Evolutionary conservation across 768 basidiomycete genomes (phyloP).

Genomic region (Strobilomyces confusus): DNA sequence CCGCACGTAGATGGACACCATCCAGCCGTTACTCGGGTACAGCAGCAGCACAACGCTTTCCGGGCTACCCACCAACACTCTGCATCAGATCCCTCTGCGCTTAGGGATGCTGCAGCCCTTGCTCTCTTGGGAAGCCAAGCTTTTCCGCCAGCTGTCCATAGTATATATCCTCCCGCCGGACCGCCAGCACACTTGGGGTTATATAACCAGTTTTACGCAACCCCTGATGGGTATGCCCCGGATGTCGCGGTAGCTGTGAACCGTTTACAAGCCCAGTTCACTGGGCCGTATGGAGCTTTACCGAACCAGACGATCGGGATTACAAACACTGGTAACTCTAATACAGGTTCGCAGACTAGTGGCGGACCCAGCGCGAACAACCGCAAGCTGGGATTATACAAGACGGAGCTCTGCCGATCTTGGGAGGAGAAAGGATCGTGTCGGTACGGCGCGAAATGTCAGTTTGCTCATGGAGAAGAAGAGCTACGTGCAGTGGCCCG

Average conservation of each 20-base stretch:
- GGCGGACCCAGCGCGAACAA: slow-evolving; percentile 87
- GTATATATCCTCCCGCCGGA: slow-evolving; percentile 48
- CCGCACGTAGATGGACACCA: slow-evolving; percentile 48
- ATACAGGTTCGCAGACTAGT: slow-evolving; percentile 30
- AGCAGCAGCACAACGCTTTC: slow-evolving; percentile 75
- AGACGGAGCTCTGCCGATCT: slow-evolving; percentile 85
- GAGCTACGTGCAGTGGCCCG: slow-evolving; percentile 80
- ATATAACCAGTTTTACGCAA: slow-evolving; percentile 69
- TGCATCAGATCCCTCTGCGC: slow-evolving; percentile 73
- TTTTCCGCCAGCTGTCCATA: slow-evolving; percentile 44
- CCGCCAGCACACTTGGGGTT: slow-evolving; percentile 51
- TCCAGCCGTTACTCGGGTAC: slow-evolving; percentile 68
- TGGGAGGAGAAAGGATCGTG: slow-evolving; percentile 91
- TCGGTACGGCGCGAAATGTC: slow-evolving; percentile 84
- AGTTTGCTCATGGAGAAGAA: slow-evolving; percentile 90
- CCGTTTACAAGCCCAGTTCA: slow-evolving; percentile 53
- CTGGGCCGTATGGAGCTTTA: slow-evolving; percentile 51
- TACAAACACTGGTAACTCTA: slow-evolving; percentile 37
- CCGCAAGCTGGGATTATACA: slow-evolving; percentile 85
- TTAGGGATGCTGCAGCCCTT: slow-evolving; percentile 67
- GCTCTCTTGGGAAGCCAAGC: slow-evolving; percentile 57
- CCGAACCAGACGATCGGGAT: slow-evolving; percentile 43
- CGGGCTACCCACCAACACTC: slow-evolving; percentile 78
- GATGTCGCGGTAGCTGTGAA: slow-evolving; percentile 59
- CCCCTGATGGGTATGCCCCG: slow-evolving; percentile 53